Percentiles rank a stretch among this genome's conserved stretches.
These are phyloP conservation scores for Houttuynia cordata DNA, from an alignment of 164 flowering plant species.

Conservation along the genomic window DNA sequence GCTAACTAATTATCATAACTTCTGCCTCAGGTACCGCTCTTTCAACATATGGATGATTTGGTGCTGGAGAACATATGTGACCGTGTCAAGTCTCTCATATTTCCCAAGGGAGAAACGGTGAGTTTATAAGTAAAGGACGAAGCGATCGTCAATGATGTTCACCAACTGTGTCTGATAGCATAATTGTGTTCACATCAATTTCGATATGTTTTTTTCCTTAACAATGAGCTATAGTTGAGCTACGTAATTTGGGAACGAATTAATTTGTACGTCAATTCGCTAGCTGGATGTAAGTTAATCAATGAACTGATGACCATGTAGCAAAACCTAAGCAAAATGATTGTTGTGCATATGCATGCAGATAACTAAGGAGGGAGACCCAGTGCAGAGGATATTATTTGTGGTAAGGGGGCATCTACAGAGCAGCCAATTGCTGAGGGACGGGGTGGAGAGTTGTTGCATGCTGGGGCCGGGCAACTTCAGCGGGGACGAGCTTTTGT, in stretches of 20 bases:
- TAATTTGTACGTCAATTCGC: too few relatives aligned
- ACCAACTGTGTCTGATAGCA: neutral
- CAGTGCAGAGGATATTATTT: slow-evolving; percentile 85
- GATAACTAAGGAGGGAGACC: slow-evolving; percentile 90
- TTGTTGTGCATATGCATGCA: too few relatives aligned
- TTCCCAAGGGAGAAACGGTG: slow-evolving; percentile 88
- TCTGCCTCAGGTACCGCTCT: slow-evolving; percentile 68
- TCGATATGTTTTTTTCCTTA: too few relatives aligned
- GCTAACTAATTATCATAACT: too few relatives aligned
- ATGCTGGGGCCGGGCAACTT: slow-evolving; percentile 97
- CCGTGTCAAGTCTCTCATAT: slow-evolving; percentile 84
- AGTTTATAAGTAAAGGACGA: slow-evolving; percentile 20
- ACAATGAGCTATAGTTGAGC: too few relatives aligned
- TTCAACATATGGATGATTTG: slow-evolving; percentile 94
- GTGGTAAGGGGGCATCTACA: slow-evolving; percentile 88
- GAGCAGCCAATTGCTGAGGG: slow-evolving; percentile 79
- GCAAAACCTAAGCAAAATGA: too few relatives aligned
- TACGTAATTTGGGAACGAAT: too few relatives aligned
- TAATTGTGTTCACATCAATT: neutral
- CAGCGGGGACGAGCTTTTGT: slow-evolving; percentile 87
- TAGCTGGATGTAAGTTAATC: too few relatives aligned
- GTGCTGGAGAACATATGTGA: slow-evolving; percentile 93
- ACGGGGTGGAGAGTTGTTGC: slow-evolving; percentile 84
- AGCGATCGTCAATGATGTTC: neutral
- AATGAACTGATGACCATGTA: too few relatives aligned